Evolutionary conservation across 2,329 filamentous ascomycete genomes (phyloP).

Genomic region (Cucurbitaria berberidis): DNA sequence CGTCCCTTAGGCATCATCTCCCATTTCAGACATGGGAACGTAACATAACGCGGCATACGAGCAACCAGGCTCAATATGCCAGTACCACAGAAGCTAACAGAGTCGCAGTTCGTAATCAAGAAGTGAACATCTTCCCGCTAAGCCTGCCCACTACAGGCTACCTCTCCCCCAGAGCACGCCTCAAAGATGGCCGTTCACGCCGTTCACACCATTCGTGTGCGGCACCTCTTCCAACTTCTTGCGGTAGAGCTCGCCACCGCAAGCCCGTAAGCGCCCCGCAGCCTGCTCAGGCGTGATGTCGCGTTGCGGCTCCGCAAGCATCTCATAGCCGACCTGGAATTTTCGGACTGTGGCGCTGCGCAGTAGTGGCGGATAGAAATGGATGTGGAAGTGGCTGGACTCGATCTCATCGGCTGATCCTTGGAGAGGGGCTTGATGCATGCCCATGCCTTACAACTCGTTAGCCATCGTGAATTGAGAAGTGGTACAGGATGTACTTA

Average conservation of each 20-base stretch:
- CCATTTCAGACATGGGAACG: neutral
- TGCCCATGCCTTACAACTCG: conserved; percentile 71
- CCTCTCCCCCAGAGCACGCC: neutral
- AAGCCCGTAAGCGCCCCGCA: conserved; percentile 74
- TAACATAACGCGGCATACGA: neutral
- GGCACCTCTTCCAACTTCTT: conserved; percentile 53
- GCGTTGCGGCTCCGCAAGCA: conserved; percentile 96
- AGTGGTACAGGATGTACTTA: conserved; percentile 47
- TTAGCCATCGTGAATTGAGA: neutral
- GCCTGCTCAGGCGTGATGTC: conserved; percentile 98
- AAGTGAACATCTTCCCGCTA: neutral
- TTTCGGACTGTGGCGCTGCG: conserved; percentile 93
- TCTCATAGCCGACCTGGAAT: conserved; percentile 94
- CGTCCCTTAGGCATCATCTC: neutral
- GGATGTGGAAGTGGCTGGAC: conserved; percentile 90
- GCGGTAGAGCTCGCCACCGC: conserved; percentile 84
- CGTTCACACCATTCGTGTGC: conserved; percentile 23
- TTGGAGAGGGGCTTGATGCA: conserved; percentile 91
- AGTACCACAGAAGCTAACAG: neutral
- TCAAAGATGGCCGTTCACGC: conserved; percentile 23
- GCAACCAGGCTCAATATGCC: neutral
- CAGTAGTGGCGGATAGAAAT: conserved; percentile 94
- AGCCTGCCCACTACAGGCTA: neutral
- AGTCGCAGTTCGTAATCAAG: neutral
- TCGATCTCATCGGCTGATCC: conserved; percentile 84